Percentiles rank a stretch among this genome's conserved stretches.
Evolutionary conservation across 2,329 filamentous ascomycete species (phyloP).

Genomic region (Myotisia sp.): DNA sequence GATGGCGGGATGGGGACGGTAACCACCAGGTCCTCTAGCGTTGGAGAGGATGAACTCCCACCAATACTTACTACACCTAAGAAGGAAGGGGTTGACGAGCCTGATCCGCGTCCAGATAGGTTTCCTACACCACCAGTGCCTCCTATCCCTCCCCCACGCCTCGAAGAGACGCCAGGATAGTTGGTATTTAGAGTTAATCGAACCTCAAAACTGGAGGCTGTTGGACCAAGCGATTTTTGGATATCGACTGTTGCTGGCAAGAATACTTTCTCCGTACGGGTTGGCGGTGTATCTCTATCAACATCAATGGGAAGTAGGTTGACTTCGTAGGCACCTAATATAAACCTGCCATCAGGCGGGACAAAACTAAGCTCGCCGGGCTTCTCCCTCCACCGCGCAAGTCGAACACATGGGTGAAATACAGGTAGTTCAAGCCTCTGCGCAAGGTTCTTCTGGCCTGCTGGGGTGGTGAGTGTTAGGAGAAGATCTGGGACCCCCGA

Average conservation of each 20-base stretch:
- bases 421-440: constrained; percentile 74
- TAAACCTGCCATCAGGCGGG: constrained; percentile 85
- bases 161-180: constrained; percentile 39
- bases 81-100: constrained; percentile 36
- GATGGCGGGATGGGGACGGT: constrained; percentile 63
- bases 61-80: constrained; percentile 32
- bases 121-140: constrained; percentile 2
- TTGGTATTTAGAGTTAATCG: constrained; percentile 56
- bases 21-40: constrained; percentile 63
- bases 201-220: constrained; percentile 78
- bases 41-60: constrained; percentile 45
- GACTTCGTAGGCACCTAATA: constrained; percentile 86
- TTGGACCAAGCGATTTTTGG: constrained; percentile 59
- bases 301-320: constrained; percentile 64
- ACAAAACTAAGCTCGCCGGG: constrained; percentile 92
- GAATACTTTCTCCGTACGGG: constrained; percentile 50
- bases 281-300: constrained; percentile 41
- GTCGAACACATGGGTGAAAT: constrained; percentile 86
- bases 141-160: constrained; percentile 13
- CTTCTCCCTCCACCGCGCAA: constrained; percentile 77
- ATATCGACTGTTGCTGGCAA: constrained; percentile 72
- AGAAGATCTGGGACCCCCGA: constrained; percentile 88
- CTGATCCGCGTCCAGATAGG: constrained; percentile 29
- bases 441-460: constrained; percentile 61
- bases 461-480: constrained; percentile 63